Evolutionary conservation across 176 grass and related monocot genomes (phyloP), one percentile per base, ranked within the genome.

Genomic region (Aegilops umbellulata): DNA sequence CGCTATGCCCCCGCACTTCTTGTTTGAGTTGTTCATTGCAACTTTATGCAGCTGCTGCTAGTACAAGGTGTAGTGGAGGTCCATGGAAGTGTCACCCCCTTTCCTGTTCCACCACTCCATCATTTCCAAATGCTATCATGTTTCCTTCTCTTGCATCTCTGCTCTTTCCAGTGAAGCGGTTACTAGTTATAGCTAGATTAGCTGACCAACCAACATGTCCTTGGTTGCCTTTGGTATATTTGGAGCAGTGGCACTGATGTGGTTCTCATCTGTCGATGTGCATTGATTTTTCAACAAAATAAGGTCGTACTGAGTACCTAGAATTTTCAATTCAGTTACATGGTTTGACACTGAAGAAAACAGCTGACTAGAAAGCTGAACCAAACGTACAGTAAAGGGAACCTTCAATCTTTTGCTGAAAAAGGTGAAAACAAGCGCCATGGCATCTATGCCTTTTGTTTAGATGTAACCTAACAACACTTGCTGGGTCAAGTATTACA

Each of bases 61-160:
- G 34, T 27, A 69, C 79, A 44, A 32, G 27, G 29, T 77, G 83
- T 72, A 69, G 83, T 53, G 78, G 71, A 82, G 36, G 67, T 87
- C 29, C 35, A 74, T 83, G 74, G 10, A 44, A 46, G 65, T 86
- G 78, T 7, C 57, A 47, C 66, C 10, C 35, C 14, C 57, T 83
- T 75, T 20, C 46, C 72, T 80, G n/a, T 38, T 84, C 69, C 60
- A 31, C 81, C 27, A 41, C 69, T 41, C 10, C 85, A 87, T 76
- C 69, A 68, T 91, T 87, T 38, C 14, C 60, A 22, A 69, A 5
- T 10, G 57, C 35, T 53, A 74, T 46, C 69, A 23, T 1, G 39
- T 34, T 76, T 84, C n/a, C 74, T 58, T 60, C 60, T 55, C 16
- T 76, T 75, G 29, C 27, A 76, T 36, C 11, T n/a, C 36, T 62